A percentile compares a stretch with the other conserved stretches of the same genome.
Evolutionary conservation across 1,284 basidiomycete genomes (phyloP).

Genomic region (Apiotrichum gracile): DNA sequence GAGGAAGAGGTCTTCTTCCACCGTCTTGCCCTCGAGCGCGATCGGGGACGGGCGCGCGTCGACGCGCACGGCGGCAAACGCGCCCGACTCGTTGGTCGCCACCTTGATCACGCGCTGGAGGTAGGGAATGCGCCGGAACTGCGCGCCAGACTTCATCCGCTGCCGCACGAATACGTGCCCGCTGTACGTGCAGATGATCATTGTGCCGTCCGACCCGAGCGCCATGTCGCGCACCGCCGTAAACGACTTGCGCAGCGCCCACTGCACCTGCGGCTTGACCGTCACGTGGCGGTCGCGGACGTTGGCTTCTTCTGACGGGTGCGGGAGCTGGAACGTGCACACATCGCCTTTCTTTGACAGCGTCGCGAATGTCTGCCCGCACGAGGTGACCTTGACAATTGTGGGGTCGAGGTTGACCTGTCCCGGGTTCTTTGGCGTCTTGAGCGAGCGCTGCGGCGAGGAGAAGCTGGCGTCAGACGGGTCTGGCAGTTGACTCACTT

Average conservation of each 20-base stretch:
- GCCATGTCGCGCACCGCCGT: constrained; percentile 86
- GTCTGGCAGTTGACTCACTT: constrained; percentile 51
- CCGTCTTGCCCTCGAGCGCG: constrained; percentile 54
- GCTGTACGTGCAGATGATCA: constrained; percentile 88
- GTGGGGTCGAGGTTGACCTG: constrained; percentile 63
- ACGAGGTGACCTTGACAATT: constrained; percentile 74
- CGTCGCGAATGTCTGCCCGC: constrained; percentile 77
- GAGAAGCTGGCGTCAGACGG: constrained; percentile 7
- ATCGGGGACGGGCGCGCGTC: constrained; percentile 65
- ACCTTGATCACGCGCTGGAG: constrained; percentile 81
- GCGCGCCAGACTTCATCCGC: constrained; percentile 52
- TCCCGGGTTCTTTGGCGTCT: constrained; percentile 15
- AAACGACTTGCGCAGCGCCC: constrained; percentile 80
- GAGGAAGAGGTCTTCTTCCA: constrained; percentile 63
- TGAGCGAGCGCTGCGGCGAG: constrained; percentile 9
- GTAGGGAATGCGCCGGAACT: constrained; percentile 74
- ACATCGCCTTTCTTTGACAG: constrained; percentile 84
- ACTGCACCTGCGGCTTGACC: constrained; percentile 81
- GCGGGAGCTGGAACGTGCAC: constrained; percentile 68
- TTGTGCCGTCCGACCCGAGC: constrained; percentile 76
- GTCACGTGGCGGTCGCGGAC: constrained; percentile 44
- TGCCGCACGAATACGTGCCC: constrained; percentile 87
- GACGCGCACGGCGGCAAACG: constrained; percentile 76
- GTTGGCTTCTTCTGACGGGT: constrained; percentile 46
- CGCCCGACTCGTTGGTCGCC: constrained; percentile 79